A percentile compares a stretch with the other conserved stretches of the same genome.
phyloP scores from a whole-genome alignment of 2,329 filamentous ascomycete species.

The Trichocomaceae sp. region DNA sequence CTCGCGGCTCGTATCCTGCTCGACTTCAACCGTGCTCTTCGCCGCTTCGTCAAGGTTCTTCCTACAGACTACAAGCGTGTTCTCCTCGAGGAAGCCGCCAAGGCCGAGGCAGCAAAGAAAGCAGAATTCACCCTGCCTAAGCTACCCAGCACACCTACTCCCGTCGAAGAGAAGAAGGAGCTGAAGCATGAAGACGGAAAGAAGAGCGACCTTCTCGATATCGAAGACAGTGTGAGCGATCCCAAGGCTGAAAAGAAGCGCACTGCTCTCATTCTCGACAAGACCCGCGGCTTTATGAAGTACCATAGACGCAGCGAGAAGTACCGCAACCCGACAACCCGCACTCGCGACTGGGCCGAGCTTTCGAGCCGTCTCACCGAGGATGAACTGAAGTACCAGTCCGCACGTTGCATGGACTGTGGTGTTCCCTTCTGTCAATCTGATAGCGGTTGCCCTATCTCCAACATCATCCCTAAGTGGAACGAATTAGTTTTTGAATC shows the following conservation, averaged over 20 bases:
- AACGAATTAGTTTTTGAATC: conserved; percentile 63
- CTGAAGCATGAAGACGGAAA: conserved; percentile 57
- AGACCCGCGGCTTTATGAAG: conserved; percentile 96
- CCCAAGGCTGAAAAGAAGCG: conserved; percentile 82
- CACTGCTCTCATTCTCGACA: conserved; percentile 86
- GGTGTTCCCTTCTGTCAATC: conserved; percentile 98
- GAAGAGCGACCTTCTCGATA: conserved; percentile 69
- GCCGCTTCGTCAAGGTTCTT: conserved; percentile 86
- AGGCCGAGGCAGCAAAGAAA: conserved; percentile 77
- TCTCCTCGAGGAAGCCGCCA: conserved; percentile 74
- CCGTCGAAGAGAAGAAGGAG: conserved; percentile 47
- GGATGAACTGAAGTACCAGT: conserved; percentile 94
- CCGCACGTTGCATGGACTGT: conserved; percentile 96
- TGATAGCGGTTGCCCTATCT: conserved; percentile 90
- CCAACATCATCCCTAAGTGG: conserved; percentile 97
- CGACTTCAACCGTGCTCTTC: conserved; percentile 89
- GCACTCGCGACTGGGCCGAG: conserved; percentile 90
- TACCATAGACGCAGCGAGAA: conserved; percentile 90
- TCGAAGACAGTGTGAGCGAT: conserved; percentile 86
- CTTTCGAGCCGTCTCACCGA: conserved; percentile 80
- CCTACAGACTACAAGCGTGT: conserved; percentile 96
- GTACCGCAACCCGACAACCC: conserved; percentile 75
- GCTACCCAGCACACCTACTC: conserved; percentile 40
- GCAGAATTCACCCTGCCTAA: conserved; percentile 74
- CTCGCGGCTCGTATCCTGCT: conserved; percentile 84